These are phyloP conservation scores for Baorangia bicolor DNA, from an alignment of 768 basidiomycete genomes.

Conservation along the genomic window DNA sequence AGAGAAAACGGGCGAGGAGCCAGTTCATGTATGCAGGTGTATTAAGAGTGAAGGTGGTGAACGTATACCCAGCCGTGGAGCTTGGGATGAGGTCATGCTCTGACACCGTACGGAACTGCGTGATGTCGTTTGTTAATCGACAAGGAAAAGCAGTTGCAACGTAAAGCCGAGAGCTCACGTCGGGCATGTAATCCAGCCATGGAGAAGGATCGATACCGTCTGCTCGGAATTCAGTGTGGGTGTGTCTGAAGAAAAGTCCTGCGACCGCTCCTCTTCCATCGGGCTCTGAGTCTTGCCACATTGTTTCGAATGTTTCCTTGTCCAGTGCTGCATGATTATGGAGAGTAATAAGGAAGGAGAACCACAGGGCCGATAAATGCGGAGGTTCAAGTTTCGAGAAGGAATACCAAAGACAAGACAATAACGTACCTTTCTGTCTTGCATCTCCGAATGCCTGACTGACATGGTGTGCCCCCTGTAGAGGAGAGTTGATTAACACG, in stretches of 20 bases:
- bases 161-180: conserved; percentile 36
- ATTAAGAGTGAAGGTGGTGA: conserved; percentile 71
- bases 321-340: conserved; percentile 51
- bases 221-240: conserved; percentile 60
- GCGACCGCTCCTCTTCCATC: conserved; percentile 46
- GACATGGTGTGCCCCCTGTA: conserved; percentile 80
- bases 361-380: neutral
- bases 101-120: conserved; percentile 38
- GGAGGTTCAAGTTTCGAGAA: neutral
- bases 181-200: conserved; percentile 51
- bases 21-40: conserved; percentile 61
- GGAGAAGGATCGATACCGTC: conserved; percentile 33
- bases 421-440: conserved; percentile 52
- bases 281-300: conserved; percentile 72
- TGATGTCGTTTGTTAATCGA: neutral
- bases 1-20: conserved; percentile 56
- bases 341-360: neutral
- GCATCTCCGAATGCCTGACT: conserved; percentile 51
- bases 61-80: conserved; percentile 51
- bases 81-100: conserved; percentile 40
- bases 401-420: neutral
- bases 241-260: conserved; percentile 61
- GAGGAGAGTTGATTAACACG: neutral
- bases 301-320: conserved; percentile 66
- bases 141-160: neutral